Base-by-base conservation (phyloP, 805 yeast species). In the Pichia thaimueangensis region DNA sequence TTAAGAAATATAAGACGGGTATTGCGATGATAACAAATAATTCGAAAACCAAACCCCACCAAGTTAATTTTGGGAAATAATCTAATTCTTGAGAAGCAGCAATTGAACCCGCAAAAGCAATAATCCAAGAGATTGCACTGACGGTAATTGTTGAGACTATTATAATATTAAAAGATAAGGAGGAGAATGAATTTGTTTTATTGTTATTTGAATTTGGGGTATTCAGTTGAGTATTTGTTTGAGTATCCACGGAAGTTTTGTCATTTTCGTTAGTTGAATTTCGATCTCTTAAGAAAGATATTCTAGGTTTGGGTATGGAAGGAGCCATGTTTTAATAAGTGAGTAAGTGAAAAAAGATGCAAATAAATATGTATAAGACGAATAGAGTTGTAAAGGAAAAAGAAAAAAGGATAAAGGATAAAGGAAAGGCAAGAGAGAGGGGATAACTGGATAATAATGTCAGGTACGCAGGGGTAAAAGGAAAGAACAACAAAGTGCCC, bases 31-130 rank as follows among this genome's bases (percentile, higher is more conserved):
- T 70, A 32, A 86, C 51, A 24, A 86, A 48, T 17, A 88, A 67
- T 63, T 91, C 80, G 57, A 78, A 93, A 2, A 84, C 89, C 6
- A 93, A 62, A 1, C 95, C 95, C 98, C 98, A 93, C 98, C 98
- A 91, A 4, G 93, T 77, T 63, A 91, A 84, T 50, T 78, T 76
- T 1, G 97, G 96, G 57, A 82, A 86, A 6, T 62, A 50, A 13
- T 63, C 24, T 7, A 51, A 34, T 17, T 48, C 60, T 16, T 61
- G 58, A 15, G 69, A 69, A 6, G 78, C 59, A 1, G 84, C 79
- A 16, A 85, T 78, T 13, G 95, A 85, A 2, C 97, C 97, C 2
- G 83, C 94, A 42, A 93, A 71, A 9, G 95, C 86, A 39, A 93
- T 76, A 45, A 87, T 68, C 97, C 97, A 91, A 13, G 95, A 77